Base-by-base conservation (phyloP, 306 rosid genomes). In the Oxytropis ochrocephala region DNA sequence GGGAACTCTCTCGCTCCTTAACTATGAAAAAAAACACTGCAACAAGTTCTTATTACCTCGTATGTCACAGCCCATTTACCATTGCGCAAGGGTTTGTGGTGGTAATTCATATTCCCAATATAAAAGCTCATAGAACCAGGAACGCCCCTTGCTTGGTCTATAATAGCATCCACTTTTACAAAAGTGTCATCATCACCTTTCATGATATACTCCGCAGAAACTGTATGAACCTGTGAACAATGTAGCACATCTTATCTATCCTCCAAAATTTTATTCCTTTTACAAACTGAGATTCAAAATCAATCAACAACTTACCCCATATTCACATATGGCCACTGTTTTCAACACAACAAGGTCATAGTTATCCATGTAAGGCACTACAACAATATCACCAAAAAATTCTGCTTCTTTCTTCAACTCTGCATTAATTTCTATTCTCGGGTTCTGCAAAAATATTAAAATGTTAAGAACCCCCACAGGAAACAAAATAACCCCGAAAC, bases 101-200 rank as follows among this genome's bases (percentile, higher is more conserved):
- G 74, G 82, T 88, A 90, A 76, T 94, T 94, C 67, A 94, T 91
- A 82, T 94, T 94, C 79, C 99, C 99, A 47, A 94, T 75, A 75
- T 94, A 94, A 72, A 87, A 79, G 79, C 95, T 89, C 79, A 56
- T 79, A 7, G 67, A 83, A 61, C 35, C 52, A 0, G 88, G 89
- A 60, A 85, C 72, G 12, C 50, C 75, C 77, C 82, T 73, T 47
- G 85, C 88, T 77, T 73, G 79, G 10, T 71, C 4, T 42, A 94
- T 24, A 54, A 89, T 78, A 19, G 87, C 87, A 71, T 89, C 95
- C 8, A 91, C 89, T 77, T 72, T 85, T 33, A 94, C 89, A 80
- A 91, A 94, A 12, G 96, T 94, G 74, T 94, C 99, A 79, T 94
- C 99, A 32, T 94, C 99, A 7, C 99, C 95, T 82, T 94, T 94